These are phyloP conservation scores for Chaetomium fimeti DNA, from an alignment of 495 filamentous ascomycete species.

Conservation along the genomic window DNA sequence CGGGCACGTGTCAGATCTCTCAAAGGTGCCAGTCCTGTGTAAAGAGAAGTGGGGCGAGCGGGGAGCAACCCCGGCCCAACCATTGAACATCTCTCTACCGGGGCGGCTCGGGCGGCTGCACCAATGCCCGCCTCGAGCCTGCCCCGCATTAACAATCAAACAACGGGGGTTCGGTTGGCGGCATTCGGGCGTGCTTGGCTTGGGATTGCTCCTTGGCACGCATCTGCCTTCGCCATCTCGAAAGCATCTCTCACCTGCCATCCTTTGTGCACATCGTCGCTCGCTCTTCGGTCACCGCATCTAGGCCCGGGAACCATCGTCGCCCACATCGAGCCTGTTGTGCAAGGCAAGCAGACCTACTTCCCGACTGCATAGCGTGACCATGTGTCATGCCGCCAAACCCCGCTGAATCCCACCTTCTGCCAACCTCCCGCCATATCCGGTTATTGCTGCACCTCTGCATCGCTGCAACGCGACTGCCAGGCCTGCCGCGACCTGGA, in stretches of 20 bases:
- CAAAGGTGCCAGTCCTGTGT: not conserved
- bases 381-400: slow-evolving; percentile 11
- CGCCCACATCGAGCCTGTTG: not conserved
- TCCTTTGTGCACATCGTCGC: not conserved
- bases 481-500: not conserved
- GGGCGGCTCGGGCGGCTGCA: not conserved
- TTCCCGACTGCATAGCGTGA: slow-evolving; percentile 4
- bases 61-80: too few species aligned
- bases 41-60: not conserved
- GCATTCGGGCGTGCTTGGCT: not conserved
- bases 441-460: slow-evolving; percentile 5
- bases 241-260: not conserved
- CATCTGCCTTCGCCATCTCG: not conserved
- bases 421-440: slow-evolving; percentile 21
- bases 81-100: slow-evolving; percentile 3
- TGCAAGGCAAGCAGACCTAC: not conserved
- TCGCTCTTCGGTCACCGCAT: not conserved
- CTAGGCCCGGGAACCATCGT: not conserved
- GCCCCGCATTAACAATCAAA: slow-evolving; percentile 7
- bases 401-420: slow-evolving; percentile 12
- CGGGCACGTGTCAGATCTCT: too few species aligned
- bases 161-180: not conserved
- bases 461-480: not conserved
- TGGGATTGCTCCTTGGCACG: not conserved
- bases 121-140: not conserved